Evolutionary conservation across 164 flowering plant genomes (phyloP).

Genomic region (Nymphaea thermarum): DNA sequence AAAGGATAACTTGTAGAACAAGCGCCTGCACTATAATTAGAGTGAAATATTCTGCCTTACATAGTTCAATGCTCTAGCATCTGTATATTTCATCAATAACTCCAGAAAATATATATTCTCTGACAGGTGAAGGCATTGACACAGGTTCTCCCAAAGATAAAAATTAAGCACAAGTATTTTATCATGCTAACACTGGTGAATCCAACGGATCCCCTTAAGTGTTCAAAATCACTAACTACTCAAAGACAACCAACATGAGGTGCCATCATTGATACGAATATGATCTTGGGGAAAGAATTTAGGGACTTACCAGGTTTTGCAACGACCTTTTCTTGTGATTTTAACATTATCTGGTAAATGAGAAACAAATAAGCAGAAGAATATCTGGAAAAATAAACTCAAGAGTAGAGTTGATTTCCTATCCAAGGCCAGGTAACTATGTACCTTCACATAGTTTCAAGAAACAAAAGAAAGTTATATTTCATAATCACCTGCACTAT

Average conservation of each 20-base stretch:
- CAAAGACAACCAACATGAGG: background rate
- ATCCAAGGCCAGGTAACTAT: background rate
- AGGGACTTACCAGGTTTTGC: slow-evolving; percentile 71
- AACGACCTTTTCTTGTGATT: slow-evolving; percentile 70
- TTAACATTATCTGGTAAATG: slow-evolving; percentile 75
- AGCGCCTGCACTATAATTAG: too few relatives aligned
- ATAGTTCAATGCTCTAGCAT: too few relatives aligned
- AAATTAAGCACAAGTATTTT: background rate
- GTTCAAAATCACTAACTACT: background rate
- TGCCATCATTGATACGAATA: background rate
- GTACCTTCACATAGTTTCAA: background rate
- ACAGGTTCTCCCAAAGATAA: background rate
- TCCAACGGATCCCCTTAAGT: background rate
- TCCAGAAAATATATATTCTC: too few relatives aligned
- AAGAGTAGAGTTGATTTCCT: background rate
- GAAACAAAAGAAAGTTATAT: background rate
- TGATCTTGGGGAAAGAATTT: background rate
- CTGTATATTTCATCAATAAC: too few relatives aligned
- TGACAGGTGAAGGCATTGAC: background rate
- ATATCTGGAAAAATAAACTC: background rate
- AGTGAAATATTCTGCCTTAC: too few relatives aligned
- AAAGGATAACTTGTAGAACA: too few relatives aligned
- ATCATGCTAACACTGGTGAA: background rate
- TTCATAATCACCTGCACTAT: background rate
- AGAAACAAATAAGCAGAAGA: slow-evolving; percentile 1